These are phyloP conservation scores for Aspergillus panamensis DNA, from an alignment of 495 filamentous ascomycete genomes.

Conservation along the genomic window DNA sequence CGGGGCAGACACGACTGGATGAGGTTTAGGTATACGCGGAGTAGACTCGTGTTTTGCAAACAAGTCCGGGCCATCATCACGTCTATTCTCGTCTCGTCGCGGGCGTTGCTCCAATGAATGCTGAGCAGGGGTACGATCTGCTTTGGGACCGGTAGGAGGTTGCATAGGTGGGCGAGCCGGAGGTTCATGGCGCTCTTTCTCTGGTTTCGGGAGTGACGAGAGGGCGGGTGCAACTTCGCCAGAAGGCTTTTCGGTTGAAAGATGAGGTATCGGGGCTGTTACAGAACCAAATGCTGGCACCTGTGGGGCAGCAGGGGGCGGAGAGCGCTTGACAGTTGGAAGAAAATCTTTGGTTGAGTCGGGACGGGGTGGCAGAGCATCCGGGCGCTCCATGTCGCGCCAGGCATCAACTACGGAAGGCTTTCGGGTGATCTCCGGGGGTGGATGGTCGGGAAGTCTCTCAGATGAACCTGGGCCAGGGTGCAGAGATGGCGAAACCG, in stretches of 20 bases:
- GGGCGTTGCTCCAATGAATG: constrained; percentile 22
- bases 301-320: constrained; percentile 75
- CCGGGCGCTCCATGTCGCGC: constrained; percentile 43
- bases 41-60: constrained; percentile 20
- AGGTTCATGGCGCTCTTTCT: constrained; percentile 28
- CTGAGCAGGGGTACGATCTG: constrained; percentile 29
- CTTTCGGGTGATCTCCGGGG: constrained; percentile 42
- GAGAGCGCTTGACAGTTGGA: constrained; percentile 45
- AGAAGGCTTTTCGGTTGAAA: constrained; percentile 28
- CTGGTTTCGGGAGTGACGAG: constrained; percentile 30
- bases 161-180: constrained; percentile 24
- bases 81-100: constrained; percentile 23
- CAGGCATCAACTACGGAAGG: constrained; percentile 30
- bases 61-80: constrained; percentile 18
- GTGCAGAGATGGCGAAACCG: constrained; percentile 16
- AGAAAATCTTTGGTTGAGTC: constrained; percentile 42
- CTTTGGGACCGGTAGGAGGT: constrained; percentile 43
- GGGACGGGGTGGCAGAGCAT: constrained; percentile 33
- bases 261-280: constrained; percentile 30
- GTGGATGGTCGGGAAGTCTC: constrained; percentile 29
- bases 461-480: constrained; percentile 23
- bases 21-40: constrained; percentile 20
- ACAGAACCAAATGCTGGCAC: constrained; percentile 78
- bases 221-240: constrained; percentile 42
- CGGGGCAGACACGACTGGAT: constrained; percentile 14